phyloP scores from a whole-genome alignment of 1,284 basidiomycete species.

The Meira nashicola region DNA sequence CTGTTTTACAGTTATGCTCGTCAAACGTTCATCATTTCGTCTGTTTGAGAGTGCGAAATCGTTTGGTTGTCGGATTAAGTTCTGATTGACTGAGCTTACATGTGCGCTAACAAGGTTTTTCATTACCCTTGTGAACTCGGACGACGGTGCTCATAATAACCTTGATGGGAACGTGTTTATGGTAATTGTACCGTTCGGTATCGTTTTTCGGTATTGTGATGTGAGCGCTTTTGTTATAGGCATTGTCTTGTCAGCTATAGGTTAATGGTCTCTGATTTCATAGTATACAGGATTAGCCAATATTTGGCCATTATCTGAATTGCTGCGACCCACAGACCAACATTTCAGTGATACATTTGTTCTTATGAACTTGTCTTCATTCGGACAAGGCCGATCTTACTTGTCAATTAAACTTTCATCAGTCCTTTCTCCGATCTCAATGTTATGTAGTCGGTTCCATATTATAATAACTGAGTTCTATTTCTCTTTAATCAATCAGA shows the following conservation, averaged over 20 bases:
- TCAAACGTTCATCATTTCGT: background rate
- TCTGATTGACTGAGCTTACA: conserved; percentile 5
- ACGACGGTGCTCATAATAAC: conserved; percentile 9
- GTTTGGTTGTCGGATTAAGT: background rate
- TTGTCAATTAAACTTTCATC: no score
- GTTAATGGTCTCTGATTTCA: conserved; percentile 12
- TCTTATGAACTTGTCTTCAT: no score
- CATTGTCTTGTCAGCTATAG: background rate
- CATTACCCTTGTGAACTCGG: conserved; percentile 6
- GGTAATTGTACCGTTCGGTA: conserved; percentile 24
- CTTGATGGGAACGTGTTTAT: background rate
- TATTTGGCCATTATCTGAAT: conserved; percentile 1
- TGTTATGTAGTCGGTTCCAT: no score
- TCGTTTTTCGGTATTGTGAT: conserved; percentile 18
- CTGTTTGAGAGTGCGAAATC: conserved; percentile 9
- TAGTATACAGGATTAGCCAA: conserved; percentile 1
- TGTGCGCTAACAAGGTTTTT: conserved; percentile 11
- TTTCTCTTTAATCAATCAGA: no score
- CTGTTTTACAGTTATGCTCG: no score
- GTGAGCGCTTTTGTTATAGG: conserved; percentile 3
- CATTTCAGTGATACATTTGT: background rate
- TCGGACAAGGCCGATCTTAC: no score
- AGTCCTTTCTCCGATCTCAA: no score
- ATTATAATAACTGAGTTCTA: no score
- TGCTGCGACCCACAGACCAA: conserved; percentile 10